Conservation (phyloP, 768 basidiomycete genomes). For the Boletus barrowsii region DNA sequence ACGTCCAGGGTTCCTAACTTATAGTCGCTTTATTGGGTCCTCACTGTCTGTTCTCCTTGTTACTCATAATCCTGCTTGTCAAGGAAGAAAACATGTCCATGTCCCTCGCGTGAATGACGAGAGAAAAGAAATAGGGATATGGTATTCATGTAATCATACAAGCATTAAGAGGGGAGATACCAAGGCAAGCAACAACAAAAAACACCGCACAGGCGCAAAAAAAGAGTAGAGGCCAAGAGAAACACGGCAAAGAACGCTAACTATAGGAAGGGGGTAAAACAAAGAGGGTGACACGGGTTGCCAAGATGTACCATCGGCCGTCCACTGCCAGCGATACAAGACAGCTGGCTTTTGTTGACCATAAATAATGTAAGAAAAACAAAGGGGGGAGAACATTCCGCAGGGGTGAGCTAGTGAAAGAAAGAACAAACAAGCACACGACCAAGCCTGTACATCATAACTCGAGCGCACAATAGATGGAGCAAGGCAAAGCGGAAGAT, state of each 20-base stretch:
- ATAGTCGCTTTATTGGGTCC: constrained; percentile 5
- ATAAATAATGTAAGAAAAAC: constrained; percentile 25
- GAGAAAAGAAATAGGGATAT: not conserved
- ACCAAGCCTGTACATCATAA: constrained; percentile 15
- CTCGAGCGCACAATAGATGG: constrained; percentile 13
- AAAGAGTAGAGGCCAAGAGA: not conserved
- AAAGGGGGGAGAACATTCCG: constrained; percentile 12
- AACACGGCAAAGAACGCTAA: not conserved
- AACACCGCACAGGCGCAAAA: not conserved
- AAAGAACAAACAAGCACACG: constrained; percentile 2
- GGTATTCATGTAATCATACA: not conserved
- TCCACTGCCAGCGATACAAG: constrained; percentile 2
- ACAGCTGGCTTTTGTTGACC: constrained; percentile 23
- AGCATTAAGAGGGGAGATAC: not conserved
- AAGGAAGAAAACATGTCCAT: no score
- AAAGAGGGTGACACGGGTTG: not conserved
- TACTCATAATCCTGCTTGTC: not conserved
- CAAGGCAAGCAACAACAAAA: not conserved
- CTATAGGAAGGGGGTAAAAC: no score
- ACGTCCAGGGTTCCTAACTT: not conserved
- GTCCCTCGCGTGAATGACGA: no score
- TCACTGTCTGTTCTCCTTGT: not conserved
- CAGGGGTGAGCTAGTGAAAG: constrained; percentile 1
- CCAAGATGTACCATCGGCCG: not conserved
- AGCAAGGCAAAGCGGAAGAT: constrained; percentile 5